Base-by-base conservation (phyloP, 257 asterid species). In the Solanum paucissectum region DNA sequence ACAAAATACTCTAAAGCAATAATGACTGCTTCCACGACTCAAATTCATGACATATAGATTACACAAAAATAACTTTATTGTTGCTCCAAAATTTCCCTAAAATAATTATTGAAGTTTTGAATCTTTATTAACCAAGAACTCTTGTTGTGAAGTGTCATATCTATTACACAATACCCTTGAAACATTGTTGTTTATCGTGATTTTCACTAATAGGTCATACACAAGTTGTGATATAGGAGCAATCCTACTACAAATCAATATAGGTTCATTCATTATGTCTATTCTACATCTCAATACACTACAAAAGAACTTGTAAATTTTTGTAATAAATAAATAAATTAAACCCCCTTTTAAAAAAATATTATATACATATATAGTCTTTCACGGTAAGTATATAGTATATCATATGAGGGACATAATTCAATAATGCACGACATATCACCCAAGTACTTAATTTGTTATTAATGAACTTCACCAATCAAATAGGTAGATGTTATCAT, bases 11-110 rank as follows among this genome's bases (percentile, higher is more conserved):
- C 16, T 64, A 64, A 62, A n/a, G 1, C 1, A 23, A 23, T 62
- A n/a, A 60, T 62, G 0, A 62, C 1, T 1, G 4, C 13, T 10
- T 62, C 0, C 32, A 62, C 7, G 1, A 11, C 1, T 62, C 12
- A 11, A n/a, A 62, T 25, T 62, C 32, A 5, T 62, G 0, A 62
- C 14, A 10, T 10, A n/a, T 62, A n/a, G 0, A 0, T 62, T 0
- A 62, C 3, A 62, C 16, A 62, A n/a, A 62, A 23, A 8, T 0
- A 10, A n/a, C 9, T 4, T 64, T 64, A 64, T 1, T 1, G 1
- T n/a, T 64, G 0, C 14, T n/a, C 6, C 2, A 11, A 64, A 64
- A 25, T 0, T 64, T 0, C 1, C 0, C 4, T 11, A 27, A 64
- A n/a, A 64, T 64, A n/a, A 71, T 32, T 32, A 20, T 12, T 69